A percentile compares a stretch with the other conserved stretches of the same genome.
Conservation (phyloP, 257 asterid genomes). For the Cinchona pubescens region DNA sequence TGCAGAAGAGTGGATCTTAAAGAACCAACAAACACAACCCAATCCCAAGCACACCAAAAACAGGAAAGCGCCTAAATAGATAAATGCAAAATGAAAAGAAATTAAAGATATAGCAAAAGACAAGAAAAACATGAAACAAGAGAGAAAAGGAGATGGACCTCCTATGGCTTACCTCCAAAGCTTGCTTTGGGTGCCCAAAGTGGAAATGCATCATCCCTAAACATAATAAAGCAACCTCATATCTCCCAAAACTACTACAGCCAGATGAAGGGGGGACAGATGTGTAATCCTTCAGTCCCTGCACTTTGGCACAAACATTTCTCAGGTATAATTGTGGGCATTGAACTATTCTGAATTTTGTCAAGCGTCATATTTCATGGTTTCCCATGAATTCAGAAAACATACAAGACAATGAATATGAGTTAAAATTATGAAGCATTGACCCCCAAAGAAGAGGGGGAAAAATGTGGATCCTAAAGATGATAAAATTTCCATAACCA, state of each 20-base stretch:
- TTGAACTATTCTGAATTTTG: not conserved
- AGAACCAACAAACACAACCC: not conserved
- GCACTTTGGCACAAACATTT: slow-evolving; percentile 70
- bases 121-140: slow-evolving; percentile 14
- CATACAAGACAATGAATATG: not conserved
- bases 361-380: not conserved
- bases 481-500: too few relatives aligned
- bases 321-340: slow-evolving; percentile 30
- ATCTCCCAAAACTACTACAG: slow-evolving; percentile 67
- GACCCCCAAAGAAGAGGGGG: not conserved
- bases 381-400: not conserved
- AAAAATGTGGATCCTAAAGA: not conserved
- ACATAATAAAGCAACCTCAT: slow-evolving; percentile 82
- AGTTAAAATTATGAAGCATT: not conserved
- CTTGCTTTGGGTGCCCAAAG: slow-evolving; percentile 88
- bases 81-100: not conserved
- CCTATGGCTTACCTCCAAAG: slow-evolving; percentile 66
- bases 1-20: not conserved
- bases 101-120: slow-evolving; percentile 10
- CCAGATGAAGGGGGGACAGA: slow-evolving; percentile 61
- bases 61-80: not conserved
- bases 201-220: slow-evolving; percentile 97
- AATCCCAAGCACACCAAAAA: not conserved
- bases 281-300: slow-evolving; percentile 95
- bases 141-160: not conserved